A percentile compares a stretch with the other conserved stretches of the same genome.
Evolutionary conservation across 176 grass and related monocot genomes (phyloP).

Genomic region (Rhynchospora pubera): DNA sequence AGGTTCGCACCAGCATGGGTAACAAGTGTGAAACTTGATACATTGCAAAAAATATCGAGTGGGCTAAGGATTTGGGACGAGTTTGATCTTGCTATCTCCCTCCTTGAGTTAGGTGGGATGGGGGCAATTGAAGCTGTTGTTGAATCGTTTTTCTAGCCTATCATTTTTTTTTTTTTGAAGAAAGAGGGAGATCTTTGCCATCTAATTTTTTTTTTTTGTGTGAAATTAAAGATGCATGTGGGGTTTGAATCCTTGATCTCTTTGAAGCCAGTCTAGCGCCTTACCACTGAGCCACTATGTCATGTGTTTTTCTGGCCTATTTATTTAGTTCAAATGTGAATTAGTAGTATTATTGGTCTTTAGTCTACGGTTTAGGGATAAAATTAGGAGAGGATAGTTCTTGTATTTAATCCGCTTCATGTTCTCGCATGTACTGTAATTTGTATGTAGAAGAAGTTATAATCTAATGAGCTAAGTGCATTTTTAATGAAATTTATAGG

Average conservation of each 20-base stretch:
- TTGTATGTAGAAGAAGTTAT: background rate
- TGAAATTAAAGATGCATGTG: too few species aligned
- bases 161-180: background rate
- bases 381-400: background rate
- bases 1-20: conserved; percentile 52
- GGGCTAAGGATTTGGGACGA: conserved; percentile 57
- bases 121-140: conserved; percentile 40
- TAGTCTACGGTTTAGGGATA: background rate
- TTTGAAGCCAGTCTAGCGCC: too few species aligned
- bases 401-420: background rate
- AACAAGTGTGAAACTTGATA: conserved; percentile 37
- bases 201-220: too few species aligned
- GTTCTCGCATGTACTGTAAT: background rate
- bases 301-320: conserved; percentile 11
- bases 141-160: conserved; percentile 38
- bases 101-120: conserved; percentile 51
- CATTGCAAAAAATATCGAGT: conserved; percentile 40
- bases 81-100: conserved; percentile 46
- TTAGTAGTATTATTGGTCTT: background rate
- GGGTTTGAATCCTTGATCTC: too few species aligned
- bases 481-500: background rate
- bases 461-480: background rate
- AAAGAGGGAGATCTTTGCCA: too few species aligned
- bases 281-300: too few species aligned
- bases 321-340: background rate